Percentiles rank a stretch among this genome's conserved stretches.
phyloP scores from a whole-genome alignment of 768 basidiomycete genomes.

The Phlebiopsis gigantea region DNA sequence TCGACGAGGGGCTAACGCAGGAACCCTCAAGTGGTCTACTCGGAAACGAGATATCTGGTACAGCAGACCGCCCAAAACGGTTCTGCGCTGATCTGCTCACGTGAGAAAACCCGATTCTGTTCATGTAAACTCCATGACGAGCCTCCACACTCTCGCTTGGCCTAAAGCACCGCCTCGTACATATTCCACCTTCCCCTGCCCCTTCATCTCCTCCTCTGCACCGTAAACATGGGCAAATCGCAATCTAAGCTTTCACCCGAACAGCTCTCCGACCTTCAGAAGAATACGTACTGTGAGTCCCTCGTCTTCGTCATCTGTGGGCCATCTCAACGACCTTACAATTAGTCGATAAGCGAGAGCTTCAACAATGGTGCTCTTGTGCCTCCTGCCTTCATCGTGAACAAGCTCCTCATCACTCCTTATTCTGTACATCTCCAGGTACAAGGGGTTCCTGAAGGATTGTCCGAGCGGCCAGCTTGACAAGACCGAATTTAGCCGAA shows the following conservation, averaged over 20 bases:
- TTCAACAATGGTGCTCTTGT: conserved; percentile 78
- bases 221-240: conserved; percentile 83
- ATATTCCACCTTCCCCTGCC: background rate
- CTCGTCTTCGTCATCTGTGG: conserved; percentile 17
- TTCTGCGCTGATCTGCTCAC: conserved; percentile 5
- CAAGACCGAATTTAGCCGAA: conserved; percentile 91
- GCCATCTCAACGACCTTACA: conserved; percentile 13
- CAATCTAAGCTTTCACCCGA: conserved; percentile 94
- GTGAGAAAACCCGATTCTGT: conserved; percentile 1
- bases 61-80: background rate
- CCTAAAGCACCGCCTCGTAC: background rate
- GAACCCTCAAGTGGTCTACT: background rate
- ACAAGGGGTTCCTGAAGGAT: conserved; percentile 99
- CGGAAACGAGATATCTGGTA: background rate
- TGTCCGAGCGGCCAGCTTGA: conserved; percentile 96
- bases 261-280: conserved; percentile 91
- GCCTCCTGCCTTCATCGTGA: conserved; percentile 15
- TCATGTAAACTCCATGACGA: conserved; percentile 3
- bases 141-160: conserved; percentile 2
- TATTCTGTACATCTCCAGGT: conserved; percentile 45
- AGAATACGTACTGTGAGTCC: conserved; percentile 90
- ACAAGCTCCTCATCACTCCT: conserved; percentile 3
- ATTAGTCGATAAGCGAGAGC: conserved; percentile 91
- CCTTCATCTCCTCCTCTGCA: conserved; percentile 3
- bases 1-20: background rate